Conservation (phyloP, 495 filamentous ascomycete genomes). For the Sabuloglossum arenarium region DNA sequence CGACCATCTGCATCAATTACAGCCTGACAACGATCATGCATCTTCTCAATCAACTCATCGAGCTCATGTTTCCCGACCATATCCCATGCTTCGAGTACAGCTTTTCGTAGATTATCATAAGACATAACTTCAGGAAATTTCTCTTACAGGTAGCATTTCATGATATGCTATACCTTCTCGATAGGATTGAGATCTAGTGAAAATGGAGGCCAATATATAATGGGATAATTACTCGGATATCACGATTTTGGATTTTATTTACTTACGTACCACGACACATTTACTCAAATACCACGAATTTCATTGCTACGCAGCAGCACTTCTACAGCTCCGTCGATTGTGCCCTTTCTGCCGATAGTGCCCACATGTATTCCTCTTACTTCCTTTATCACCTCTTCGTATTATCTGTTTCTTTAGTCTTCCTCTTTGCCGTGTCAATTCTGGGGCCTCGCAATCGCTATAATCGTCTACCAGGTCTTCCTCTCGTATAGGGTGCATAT, state of each 20-base stretch:
- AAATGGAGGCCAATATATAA: conserved; percentile 11
- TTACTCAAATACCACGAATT: no score
- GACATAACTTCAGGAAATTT: background rate
- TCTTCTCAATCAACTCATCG: background rate
- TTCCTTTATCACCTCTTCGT: background rate
- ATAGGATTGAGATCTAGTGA: conserved; percentile 14
- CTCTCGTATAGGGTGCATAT: background rate
- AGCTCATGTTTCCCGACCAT: background rate
- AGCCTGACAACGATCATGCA: conserved; percentile 5
- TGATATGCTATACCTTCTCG: conserved; percentile 10
- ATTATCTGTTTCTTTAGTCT: background rate
- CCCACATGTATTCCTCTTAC: background rate
- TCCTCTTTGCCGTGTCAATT: background rate
- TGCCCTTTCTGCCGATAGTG: background rate
- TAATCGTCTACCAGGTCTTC: background rate
- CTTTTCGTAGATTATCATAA: background rate
- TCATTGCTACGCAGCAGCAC: no score
- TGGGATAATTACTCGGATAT: no score
- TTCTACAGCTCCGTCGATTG: background rate
- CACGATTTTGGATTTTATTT: no score
- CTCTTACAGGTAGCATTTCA: conserved; percentile 6
- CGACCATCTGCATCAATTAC: conserved; percentile 2
- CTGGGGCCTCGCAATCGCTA: background rate
- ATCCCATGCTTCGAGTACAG: background rate
- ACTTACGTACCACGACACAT: no score